Conservation (phyloP, 1,284 basidiomycete species). For the Porogramme epimiltina region DNA sequence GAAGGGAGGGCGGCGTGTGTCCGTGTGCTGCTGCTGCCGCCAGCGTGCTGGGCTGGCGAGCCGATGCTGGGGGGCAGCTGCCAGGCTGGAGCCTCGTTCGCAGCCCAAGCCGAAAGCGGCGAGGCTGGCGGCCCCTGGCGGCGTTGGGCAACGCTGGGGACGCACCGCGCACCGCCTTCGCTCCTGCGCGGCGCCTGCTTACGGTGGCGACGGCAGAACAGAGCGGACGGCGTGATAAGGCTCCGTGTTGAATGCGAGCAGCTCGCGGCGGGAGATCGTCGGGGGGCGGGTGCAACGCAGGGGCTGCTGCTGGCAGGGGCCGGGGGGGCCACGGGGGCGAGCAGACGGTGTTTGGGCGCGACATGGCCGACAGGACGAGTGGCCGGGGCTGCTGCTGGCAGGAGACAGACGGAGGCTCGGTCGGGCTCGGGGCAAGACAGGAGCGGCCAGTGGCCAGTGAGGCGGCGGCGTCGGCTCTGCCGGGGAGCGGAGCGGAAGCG, state of each 20-base stretch:
- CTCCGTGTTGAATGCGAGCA: not conserved
- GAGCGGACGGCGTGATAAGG: not conserved
- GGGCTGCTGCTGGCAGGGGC: not conserved
- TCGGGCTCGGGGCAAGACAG: no score
- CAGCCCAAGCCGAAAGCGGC: conserved; percentile 10
- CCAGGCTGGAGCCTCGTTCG: conserved; percentile 15
- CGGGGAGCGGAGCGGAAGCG: conserved; percentile 15
- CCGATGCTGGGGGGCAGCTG: no score
- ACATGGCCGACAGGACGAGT: no score
- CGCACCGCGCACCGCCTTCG: conserved; percentile 11
- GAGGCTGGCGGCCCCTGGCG: conserved; percentile 3
- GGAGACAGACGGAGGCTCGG: not conserved
- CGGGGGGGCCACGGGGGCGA: not conserved
- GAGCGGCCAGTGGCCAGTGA: no score
- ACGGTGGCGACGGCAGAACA: not conserved
- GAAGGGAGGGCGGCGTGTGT: no score
- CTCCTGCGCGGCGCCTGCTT: conserved; percentile 2
- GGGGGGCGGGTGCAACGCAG: no score
- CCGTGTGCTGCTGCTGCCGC: no score
- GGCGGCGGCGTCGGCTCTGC: no score
- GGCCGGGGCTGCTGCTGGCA: no score
- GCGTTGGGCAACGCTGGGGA: not conserved
- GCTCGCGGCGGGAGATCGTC: conserved; percentile 1
- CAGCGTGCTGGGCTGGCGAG: no score
- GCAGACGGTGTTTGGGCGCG: not conserved